These are phyloP conservation scores for Pseudocercospora fuligena DNA, from an alignment of 2,329 filamentous ascomycete species.

Conservation along the genomic window DNA sequence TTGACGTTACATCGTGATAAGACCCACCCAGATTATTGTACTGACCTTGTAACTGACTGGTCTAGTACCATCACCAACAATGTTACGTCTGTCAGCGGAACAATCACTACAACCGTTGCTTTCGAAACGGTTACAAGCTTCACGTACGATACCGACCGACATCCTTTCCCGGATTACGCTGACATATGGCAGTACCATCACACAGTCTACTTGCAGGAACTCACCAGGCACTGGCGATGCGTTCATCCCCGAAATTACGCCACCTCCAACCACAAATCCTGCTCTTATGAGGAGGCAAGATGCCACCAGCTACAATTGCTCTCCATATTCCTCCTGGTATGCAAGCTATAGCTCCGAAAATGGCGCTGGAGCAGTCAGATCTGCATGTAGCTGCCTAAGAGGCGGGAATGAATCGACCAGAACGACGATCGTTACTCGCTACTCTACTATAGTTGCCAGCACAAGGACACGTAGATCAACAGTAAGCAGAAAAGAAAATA, in stretches of 20 bases:
- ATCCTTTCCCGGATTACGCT: neutral
- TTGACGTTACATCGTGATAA: constrained; percentile 9
- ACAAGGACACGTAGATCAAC: neutral
- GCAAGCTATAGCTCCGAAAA: neutral
- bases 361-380: neutral
- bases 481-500: neutral
- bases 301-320: neutral
- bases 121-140: neutral
- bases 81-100: neutral
- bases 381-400: neutral
- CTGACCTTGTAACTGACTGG: neutral
- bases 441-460: neutral
- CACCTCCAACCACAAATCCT: neutral
- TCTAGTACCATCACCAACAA: neutral
- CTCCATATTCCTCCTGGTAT: neutral
- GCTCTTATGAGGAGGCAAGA: neutral
- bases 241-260: neutral
- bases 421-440: neutral
- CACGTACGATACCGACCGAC: neutral
- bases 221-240: neutral
- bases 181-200: neutral
- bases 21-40: neutral
- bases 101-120: neutral
- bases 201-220: neutral
- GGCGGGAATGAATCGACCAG: neutral